Conservation (phyloP, 345 rosid genomes). For the Gossypium australe region DNA sequence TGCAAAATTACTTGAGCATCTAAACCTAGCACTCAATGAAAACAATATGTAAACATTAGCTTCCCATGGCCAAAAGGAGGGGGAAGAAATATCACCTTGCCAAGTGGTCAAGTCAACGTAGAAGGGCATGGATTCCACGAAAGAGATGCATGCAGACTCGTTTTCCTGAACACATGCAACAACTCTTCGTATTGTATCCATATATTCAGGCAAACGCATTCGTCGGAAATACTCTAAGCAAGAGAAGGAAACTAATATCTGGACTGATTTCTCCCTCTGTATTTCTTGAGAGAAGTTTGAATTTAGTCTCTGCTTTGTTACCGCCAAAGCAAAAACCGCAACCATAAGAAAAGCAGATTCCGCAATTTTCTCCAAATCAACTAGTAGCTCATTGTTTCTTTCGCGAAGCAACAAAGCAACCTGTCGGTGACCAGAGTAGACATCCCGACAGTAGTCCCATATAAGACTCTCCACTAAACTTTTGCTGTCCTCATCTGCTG, state of each 20-base stretch:
- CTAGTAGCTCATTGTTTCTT: conserved; percentile 46
- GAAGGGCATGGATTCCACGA: conserved; percentile 72
- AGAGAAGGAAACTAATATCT: conserved; percentile 64
- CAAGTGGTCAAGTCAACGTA: conserved; percentile 62
- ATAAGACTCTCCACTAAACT: conserved; percentile 54
- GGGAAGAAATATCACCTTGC: conserved; percentile 39
- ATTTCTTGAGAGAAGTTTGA: conserved; percentile 43
- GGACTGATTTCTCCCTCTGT: conserved; percentile 63
- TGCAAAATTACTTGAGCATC: conserved; percentile 4
- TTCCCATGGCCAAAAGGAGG: conserved; percentile 41
- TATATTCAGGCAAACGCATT: conserved; percentile 79
- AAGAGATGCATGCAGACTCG: conserved; percentile 57
- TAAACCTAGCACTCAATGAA: not conserved
- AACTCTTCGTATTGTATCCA: conserved; percentile 74
- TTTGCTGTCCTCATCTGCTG: conserved; percentile 57
- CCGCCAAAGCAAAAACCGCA: conserved; percentile 69
- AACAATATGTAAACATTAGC: conserved; percentile 32
- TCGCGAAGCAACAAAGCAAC: conserved; percentile 60
- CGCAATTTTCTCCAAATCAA: conserved; percentile 69
- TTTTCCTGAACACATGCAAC: conserved; percentile 72
- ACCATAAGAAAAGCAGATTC: conserved; percentile 94
- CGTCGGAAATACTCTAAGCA: conserved; percentile 84
- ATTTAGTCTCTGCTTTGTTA: conserved; percentile 58
- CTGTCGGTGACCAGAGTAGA: conserved; percentile 64
- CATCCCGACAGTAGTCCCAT: conserved; percentile 73